Evolutionary conservation across 1,284 basidiomycete species (phyloP), one percentile per base, ranked within the genome.

Genomic region (Leccinum huronense): DNA sequence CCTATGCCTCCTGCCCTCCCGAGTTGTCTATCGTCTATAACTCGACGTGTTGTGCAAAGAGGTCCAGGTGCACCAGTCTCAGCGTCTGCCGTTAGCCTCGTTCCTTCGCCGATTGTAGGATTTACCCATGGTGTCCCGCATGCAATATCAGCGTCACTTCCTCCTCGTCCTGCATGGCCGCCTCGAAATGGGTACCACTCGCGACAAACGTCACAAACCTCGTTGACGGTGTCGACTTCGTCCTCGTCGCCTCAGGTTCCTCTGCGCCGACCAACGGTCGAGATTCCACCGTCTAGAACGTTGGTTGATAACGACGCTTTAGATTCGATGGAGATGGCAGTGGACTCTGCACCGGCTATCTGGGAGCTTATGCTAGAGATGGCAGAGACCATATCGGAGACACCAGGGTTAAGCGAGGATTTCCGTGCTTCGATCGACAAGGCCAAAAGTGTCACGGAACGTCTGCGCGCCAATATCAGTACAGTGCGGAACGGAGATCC

Each of bases 351-450:
- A n/a, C 86, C 88, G 1, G 78, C 80, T 48, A 86, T 90, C 33
- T 93, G 91, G 89, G 80, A 84, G 64, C 83, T 87, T 80, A 84
- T 90, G 73, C 84, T 87, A 71, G 84, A 85, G 63, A 79, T 88
- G 62, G 73, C 88, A 40, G 78, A 76, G 40, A 64, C 66, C 13
- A 65, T 75, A 40, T 67, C 75, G 23, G 83, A 85, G 34, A 74
- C 79, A 40, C 66, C 80, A 51, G 80, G 80, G 42, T 65, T 72
- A 27, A 76, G 73, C 33, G 73, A 72, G 30, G 81, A 86, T 51
- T 73, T 87, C 60, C 74, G 76, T 57, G 84, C 84, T 56, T 81
- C 77, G 48, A 77, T 91, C 13, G 77, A 79, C 19, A 81, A 77
- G 58, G 90, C 89, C 30, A 81, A 85, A 69, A 76, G 75, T 16